Conservation (phyloP, 371 early-diverging fungal species). For the Actinomortierella wolfii region DNA sequence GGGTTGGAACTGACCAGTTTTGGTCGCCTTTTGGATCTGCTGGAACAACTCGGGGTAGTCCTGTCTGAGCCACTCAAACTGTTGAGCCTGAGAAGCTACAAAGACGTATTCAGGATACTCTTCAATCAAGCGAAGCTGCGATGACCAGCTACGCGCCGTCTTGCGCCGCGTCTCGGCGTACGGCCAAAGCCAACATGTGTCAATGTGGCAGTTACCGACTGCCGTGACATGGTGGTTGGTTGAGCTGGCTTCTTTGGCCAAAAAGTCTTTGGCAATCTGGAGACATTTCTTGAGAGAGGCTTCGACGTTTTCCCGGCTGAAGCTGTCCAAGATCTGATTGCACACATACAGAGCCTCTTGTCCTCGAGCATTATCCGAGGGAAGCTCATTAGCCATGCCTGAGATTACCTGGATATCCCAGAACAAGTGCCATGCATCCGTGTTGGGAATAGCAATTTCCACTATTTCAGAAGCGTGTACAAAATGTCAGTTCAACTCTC, state of each 20-base stretch:
- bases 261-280: conserved; percentile 63
- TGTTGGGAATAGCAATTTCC: conserved; percentile 74
- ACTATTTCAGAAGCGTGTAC: conserved; percentile 52
- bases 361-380: conserved; percentile 66
- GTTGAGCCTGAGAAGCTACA: conserved; percentile 94
- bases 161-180: conserved; percentile 97
- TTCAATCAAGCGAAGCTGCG: conserved; percentile 86
- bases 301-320: conserved; percentile 56
- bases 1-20: conserved; percentile 87
- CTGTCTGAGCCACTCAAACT: conserved; percentile 90
- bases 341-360: conserved; percentile 81
- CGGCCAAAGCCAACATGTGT: conserved; percentile 80
- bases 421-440: conserved; percentile 66
- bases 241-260: conserved; percentile 61
- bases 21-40: conserved; percentile 70
- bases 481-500: no score
- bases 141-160: conserved; percentile 90
- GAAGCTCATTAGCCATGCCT: conserved; percentile 80
- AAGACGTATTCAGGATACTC: conserved; percentile 88
- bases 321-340: conserved; percentile 82
- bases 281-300: conserved; percentile 59
- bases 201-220: conserved; percentile 88
- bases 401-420: conserved; percentile 81
- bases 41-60: conserved; percentile 86
- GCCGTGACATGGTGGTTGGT: conserved; percentile 72